These are phyloP conservation scores for Pythium biforme DNA, from an alignment of 352 stramenopile species.

Conservation along the genomic window DNA sequence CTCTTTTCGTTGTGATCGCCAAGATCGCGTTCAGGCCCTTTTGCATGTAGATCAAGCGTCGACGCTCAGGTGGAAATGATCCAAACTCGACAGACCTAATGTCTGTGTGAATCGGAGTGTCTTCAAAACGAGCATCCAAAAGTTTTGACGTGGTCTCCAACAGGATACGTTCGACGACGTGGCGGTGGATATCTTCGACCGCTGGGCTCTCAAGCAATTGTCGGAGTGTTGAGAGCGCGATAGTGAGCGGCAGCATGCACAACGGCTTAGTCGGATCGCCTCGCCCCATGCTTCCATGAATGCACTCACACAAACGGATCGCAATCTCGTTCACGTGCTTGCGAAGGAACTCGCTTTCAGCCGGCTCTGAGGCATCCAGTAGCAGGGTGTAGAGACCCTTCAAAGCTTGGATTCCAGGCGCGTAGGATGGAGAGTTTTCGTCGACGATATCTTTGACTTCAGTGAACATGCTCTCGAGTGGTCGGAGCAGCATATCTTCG, in stretches of 20 bases:
- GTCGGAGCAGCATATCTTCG: conserved; percentile 50
- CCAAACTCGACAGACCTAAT: conserved; percentile 42
- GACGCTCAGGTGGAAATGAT: conserved; percentile 13
- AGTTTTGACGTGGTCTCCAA: conserved; percentile 76
- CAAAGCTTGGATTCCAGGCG: conserved; percentile 67
- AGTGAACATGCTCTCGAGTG: conserved; percentile 69
- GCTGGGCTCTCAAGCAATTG: conserved; percentile 59
- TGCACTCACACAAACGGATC: conserved; percentile 65
- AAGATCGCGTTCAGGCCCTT: conserved; percentile 71
- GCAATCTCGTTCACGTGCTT: conserved; percentile 82
- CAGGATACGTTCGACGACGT: conserved; percentile 73
- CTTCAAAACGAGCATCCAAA: conserved; percentile 67
- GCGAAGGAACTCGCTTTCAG: conserved; percentile 64
- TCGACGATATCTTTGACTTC: conserved; percentile 60
- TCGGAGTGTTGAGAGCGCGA: conserved; percentile 69
- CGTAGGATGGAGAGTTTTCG: conserved; percentile 48
- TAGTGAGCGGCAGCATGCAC: conserved; percentile 67
- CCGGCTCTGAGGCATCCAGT: conserved; percentile 49
- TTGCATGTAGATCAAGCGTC: conserved; percentile 60
- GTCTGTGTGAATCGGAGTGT: conserved; percentile 43
- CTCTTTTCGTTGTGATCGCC: conserved; percentile 50
- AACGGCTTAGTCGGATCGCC: conserved; percentile 60
- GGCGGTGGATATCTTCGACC: conserved; percentile 63
- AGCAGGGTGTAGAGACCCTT: conserved; percentile 82
- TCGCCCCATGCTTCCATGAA: conserved; percentile 69